phyloP scores from a whole-genome alignment of 805 yeast genomes.

The Barnettozyma californica region DNA sequence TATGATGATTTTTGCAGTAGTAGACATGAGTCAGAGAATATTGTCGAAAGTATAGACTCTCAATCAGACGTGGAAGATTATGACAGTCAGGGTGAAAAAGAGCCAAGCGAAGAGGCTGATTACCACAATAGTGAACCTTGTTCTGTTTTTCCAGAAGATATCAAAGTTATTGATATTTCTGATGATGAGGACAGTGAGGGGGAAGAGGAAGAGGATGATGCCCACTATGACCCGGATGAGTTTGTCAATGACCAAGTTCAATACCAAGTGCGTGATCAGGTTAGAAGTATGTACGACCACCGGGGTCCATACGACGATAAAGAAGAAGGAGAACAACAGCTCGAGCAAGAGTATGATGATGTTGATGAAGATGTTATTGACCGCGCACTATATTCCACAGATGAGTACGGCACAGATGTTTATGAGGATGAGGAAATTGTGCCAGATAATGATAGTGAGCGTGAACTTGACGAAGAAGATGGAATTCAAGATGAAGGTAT shows the following conservation, averaged over 20 bases:
- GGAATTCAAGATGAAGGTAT: background rate
- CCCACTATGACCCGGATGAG: constrained; percentile 10
- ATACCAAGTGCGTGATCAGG: constrained; percentile 12
- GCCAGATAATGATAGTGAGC: background rate
- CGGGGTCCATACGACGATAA: constrained; percentile 1
- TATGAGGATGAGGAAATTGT: constrained; percentile 4
- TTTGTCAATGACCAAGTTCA: constrained; percentile 8
- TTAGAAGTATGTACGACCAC: constrained; percentile 7
- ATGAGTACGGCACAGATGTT: background rate
- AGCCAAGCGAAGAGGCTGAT: background rate
- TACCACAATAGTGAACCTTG: background rate
- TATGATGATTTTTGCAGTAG: background rate
- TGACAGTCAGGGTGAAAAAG: background rate
- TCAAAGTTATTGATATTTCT: constrained; percentile 7
- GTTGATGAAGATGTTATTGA: background rate
- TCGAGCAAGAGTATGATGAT: background rate
- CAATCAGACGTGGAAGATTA: background rate
- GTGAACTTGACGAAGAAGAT: background rate
- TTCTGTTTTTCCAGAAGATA: background rate
- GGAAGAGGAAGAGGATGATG: constrained; percentile 8
- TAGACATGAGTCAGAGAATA: background rate
- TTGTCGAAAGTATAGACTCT: background rate
- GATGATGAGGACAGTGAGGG: constrained; percentile 8
- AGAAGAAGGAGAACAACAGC: constrained; percentile 2
- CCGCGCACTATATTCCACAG: background rate